Percentiles rank a stretch among this genome's conserved stretches.
phyloP scores from a whole-genome alignment of 2,329 filamentous ascomycete genomes.

The Pezicula radicicola region DNA sequence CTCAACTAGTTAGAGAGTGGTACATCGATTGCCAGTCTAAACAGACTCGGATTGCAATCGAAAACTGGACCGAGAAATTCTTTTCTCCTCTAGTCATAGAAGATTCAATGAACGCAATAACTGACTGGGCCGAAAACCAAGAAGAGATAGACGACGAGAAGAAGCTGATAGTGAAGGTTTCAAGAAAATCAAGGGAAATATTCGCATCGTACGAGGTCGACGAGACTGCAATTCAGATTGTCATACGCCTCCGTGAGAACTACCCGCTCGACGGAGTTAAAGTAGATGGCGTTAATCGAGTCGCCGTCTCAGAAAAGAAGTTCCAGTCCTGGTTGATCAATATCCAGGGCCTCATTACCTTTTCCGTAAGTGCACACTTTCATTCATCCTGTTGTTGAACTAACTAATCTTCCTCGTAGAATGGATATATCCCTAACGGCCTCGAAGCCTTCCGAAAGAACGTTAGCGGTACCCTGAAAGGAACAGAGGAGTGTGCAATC shows the following conservation, averaged over 20 bases:
- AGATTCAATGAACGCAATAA: slow-evolving; percentile 64
- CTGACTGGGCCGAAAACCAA: slow-evolving; percentile 59
- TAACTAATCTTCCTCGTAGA: slow-evolving; percentile 37
- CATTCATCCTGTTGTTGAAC: background rate
- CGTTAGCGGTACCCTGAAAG: slow-evolving; percentile 82
- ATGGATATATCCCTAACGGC: slow-evolving; percentile 84
- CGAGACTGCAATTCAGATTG: slow-evolving; percentile 78
- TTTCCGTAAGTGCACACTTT: slow-evolving; percentile 53
- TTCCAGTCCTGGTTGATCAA: slow-evolving; percentile 90
- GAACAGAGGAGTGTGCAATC: slow-evolving; percentile 92
- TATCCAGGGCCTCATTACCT: slow-evolving; percentile 89
- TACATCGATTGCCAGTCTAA: slow-evolving; percentile 78
- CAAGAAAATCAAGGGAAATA: slow-evolving; percentile 69
- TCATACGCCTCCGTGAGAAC: slow-evolving; percentile 73
- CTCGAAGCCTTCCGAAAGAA: slow-evolving; percentile 83
- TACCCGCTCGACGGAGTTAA: slow-evolving; percentile 80
- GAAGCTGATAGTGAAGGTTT: slow-evolving; percentile 66
- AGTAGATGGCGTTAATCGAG: slow-evolving; percentile 75
- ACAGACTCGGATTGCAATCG: slow-evolving; percentile 75
- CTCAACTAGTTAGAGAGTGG: slow-evolving; percentile 79
- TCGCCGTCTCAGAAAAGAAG: slow-evolving; percentile 85
- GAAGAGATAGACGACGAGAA: slow-evolving; percentile 51
- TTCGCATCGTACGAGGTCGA: slow-evolving; percentile 85
- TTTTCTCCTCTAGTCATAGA: slow-evolving; percentile 71
- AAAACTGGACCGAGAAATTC: slow-evolving; percentile 80